Base-by-base conservation (phyloP, 2,329 filamentous ascomycete genomes). In the Fusarium euwallaceae region DNA sequence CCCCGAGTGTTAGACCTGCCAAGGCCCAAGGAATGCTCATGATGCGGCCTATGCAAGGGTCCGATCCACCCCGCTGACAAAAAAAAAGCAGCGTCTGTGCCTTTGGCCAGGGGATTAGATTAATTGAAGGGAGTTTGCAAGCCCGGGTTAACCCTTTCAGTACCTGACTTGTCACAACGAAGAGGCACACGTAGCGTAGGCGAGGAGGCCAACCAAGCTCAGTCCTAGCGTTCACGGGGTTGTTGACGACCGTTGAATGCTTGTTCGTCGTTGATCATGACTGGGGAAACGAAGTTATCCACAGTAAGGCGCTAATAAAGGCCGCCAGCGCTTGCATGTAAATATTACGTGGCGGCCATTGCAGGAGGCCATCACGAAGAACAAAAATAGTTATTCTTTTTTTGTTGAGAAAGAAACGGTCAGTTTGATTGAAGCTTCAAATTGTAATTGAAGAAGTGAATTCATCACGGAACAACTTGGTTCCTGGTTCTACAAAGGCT, bases 181-280 rank as follows among this genome's bases (percentile, higher is more conserved):
- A 16, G 29, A 14, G 12, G 37, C 58, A 43, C 58, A 61, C 39
- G 22, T n/a, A 17, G 14, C 24, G 48, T 10, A 32, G 48, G 22
- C 11, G 17, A 27, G 6, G 51, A 59, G 14, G 36, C 17, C 27
- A 53, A 70, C 17, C 27, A 53, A 70, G 59, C 58, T 61, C 32
- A 63, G 65, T 43, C 24, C 36, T 34, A 65, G 60, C 48, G 43
- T 70, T 72, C 34, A 51, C 58, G 43, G 29, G 20, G 16, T 12
- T 37, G 8, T 41, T 27, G 22, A 29, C 2, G 12, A 66, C 20
- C 27, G 37, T 62, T 66, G 43, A 22, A 73, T 70, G 36, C 61
- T 71, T 41, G 66, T 61, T 73, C 58, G 29, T 24, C 22, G 71
- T 20, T n/a, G 41, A 37, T 58, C 55, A 58, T 62, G 63, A 16